Evolutionary conservation across 1,139 yeast genomes (phyloP).

Genomic region (Pneumocystis sp.): DNA sequence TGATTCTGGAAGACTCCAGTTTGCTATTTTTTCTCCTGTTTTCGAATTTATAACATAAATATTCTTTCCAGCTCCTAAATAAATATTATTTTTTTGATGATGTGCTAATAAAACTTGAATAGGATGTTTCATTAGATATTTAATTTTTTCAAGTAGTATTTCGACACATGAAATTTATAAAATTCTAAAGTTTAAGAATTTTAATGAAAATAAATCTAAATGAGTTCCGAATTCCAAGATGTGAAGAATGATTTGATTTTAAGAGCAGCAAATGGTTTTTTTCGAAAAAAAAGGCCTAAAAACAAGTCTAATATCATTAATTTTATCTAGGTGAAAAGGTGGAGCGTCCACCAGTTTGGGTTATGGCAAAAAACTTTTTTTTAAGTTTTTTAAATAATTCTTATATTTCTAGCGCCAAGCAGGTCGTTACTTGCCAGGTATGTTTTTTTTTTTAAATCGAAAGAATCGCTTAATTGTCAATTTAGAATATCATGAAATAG

Average conservation of each 20-base stretch:
- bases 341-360: slow-evolving; percentile 97
- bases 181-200: background rate
- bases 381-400: background rate
- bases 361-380: slow-evolving; percentile 31
- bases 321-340: slow-evolving; percentile 44
- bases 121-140: background rate
- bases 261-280: slow-evolving; percentile 58
- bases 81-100: background rate
- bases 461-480: slow-evolving; percentile 14
- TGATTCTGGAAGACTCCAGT: background rate
- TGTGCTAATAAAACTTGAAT: background rate
- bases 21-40: background rate
- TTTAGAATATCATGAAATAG: slow-evolving; percentile 83
- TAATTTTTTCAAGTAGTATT: background rate
- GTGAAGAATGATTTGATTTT: slow-evolving; percentile 77
- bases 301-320: slow-evolving; percentile 14
- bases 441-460: background rate
- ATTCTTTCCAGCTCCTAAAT: background rate
- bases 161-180: background rate
- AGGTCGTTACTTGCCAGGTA: slow-evolving; percentile 39
- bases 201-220: slow-evolving; percentile 2
- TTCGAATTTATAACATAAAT: background rate
- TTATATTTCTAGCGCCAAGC: slow-evolving; percentile 44
- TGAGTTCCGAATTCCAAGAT: slow-evolving; percentile 35
- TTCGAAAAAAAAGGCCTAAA: slow-evolving; percentile 6